These are phyloP conservation scores for Beauveria sp. DNA, from an alignment of 2,329 filamentous ascomycete species.

Conservation along the genomic window DNA sequence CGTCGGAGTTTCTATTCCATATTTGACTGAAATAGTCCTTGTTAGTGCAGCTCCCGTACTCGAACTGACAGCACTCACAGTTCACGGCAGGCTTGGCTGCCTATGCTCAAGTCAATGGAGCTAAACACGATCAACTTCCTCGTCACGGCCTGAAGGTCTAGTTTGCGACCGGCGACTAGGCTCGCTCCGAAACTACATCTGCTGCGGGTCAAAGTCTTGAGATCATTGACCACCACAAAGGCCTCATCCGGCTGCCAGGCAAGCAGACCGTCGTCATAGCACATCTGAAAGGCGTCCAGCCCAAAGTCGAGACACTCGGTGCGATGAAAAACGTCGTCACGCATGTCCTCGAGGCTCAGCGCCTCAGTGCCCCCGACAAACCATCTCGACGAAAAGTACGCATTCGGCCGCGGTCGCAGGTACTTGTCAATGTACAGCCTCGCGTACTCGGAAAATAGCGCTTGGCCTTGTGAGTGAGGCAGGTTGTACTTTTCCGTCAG, in stretches of 20 bases:
- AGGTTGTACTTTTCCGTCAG: conserved; percentile 15
- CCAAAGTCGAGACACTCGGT: conserved; percentile 11
- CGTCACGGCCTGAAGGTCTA: conserved; percentile 17
- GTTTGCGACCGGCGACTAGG: conserved; percentile 13
- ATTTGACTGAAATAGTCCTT: not conserved
- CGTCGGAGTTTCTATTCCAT: not conserved
- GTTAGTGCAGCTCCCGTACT: not conserved
- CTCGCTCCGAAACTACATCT: conserved; percentile 15
- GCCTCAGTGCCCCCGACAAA: not conserved
- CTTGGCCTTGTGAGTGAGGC: conserved; percentile 1
- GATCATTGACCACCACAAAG: conserved; percentile 20
- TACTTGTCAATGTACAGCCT: conserved; percentile 11
- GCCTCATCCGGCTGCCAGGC: conserved; percentile 19
- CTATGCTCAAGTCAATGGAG: not conserved
- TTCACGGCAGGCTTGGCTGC: conserved; percentile 4
- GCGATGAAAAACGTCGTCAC: not conserved
- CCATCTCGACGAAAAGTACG: not conserved
- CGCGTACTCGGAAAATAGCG: not conserved
- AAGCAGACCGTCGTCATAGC: conserved; percentile 20
- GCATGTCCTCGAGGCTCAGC: not conserved
- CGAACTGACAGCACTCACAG: not conserved
- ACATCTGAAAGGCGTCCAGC: conserved; percentile 8
- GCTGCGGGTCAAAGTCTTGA: conserved; percentile 15
- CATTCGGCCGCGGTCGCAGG: conserved; percentile 7
- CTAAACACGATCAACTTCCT: conserved; percentile 16